phyloP scores from a whole-genome alignment of 2,329 filamentous ascomycete species.

The Berkeleyomyces basicola region DNA sequence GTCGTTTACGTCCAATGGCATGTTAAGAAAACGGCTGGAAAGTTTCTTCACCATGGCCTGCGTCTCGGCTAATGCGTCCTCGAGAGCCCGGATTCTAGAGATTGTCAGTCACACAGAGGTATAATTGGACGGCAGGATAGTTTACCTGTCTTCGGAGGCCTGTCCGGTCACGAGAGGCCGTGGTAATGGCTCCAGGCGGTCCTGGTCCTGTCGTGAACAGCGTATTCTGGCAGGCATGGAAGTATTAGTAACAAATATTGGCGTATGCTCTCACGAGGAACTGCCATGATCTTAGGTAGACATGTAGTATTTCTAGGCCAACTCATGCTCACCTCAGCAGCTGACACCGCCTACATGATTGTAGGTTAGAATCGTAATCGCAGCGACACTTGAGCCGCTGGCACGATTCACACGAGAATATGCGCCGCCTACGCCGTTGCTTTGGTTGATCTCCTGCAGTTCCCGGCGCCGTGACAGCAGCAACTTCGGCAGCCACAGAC shows the following conservation, averaged over 20 bases:
- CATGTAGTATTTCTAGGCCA: not conserved
- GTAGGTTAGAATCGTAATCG: constrained; percentile 10
- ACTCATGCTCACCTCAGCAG: constrained; percentile 3
- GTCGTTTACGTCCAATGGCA: constrained; percentile 3
- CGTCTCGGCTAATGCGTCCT: constrained; percentile 8
- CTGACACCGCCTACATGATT: constrained; percentile 12
- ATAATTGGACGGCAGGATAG: not conserved
- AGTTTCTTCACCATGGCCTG: constrained; percentile 7
- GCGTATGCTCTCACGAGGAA: not conserved
- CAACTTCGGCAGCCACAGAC: constrained; percentile 9
- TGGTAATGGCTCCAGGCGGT: constrained; percentile 9
- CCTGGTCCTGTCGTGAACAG: constrained; percentile 12
- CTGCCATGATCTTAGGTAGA: not conserved
- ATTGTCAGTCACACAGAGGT: not conserved
- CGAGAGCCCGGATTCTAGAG: constrained; percentile 8
- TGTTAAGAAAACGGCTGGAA: not conserved
- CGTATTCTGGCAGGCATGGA: constrained; percentile 3
- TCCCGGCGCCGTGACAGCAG: constrained; percentile 3
- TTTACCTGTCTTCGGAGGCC: constrained; percentile 8
- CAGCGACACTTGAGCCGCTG: constrained; percentile 12
- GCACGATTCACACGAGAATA: constrained; percentile 12
- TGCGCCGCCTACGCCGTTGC: constrained; percentile 7
- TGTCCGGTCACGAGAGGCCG: not conserved
- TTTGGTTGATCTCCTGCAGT: constrained; percentile 5
- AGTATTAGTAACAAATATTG: not conserved